Evolutionary conservation across 2,329 filamentous ascomycete species (phyloP).

Genomic region (Cryphonectria naterciae): DNA sequence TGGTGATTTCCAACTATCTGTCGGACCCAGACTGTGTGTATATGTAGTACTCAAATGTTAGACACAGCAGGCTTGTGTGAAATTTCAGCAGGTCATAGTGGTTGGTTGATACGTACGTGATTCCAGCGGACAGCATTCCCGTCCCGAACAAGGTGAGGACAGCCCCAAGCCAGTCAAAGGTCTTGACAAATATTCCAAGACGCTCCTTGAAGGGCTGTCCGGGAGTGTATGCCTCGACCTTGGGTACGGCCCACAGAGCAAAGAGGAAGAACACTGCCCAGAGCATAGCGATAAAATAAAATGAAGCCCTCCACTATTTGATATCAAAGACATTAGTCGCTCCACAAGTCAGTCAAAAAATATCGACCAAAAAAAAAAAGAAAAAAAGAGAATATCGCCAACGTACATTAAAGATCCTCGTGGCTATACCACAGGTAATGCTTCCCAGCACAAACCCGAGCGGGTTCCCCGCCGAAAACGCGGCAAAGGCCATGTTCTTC

Average conservation of each 20-base stretch:
- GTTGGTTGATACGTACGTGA: slow-evolving; percentile 44
- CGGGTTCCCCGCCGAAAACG: slow-evolving; percentile 53
- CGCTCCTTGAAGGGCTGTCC: slow-evolving; percentile 44
- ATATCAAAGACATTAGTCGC: neutral
- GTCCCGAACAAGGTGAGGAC: slow-evolving; percentile 66
- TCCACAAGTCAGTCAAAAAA: neutral
- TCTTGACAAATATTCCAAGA: slow-evolving; percentile 49
- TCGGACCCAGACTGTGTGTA: slow-evolving; percentile 48
- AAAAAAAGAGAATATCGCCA: neutral
- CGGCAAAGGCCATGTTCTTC: slow-evolving; percentile 69
- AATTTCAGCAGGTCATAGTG: no score
- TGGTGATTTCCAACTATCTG: slow-evolving; percentile 63
- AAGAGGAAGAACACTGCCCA: slow-evolving; percentile 63
- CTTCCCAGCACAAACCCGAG: slow-evolving; percentile 48
- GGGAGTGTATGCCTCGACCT: slow-evolving; percentile 49
- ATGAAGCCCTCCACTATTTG: slow-evolving; percentile 61
- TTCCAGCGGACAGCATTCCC: slow-evolving; percentile 64
- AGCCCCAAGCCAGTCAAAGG: slow-evolving; percentile 65
- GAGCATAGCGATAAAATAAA: slow-evolving; percentile 65
- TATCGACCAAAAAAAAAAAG: neutral
- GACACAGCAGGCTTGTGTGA: neutral
- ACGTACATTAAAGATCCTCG: slow-evolving; percentile 54
- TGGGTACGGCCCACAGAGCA: slow-evolving; percentile 65
- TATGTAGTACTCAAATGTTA: neutral
- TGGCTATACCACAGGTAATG: slow-evolving; percentile 65